Percentiles rank a stretch among this genome's conserved stretches.
phyloP scores from a whole-genome alignment of 108 stramenopile species.

The Cylindrotheca closterium region DNA sequence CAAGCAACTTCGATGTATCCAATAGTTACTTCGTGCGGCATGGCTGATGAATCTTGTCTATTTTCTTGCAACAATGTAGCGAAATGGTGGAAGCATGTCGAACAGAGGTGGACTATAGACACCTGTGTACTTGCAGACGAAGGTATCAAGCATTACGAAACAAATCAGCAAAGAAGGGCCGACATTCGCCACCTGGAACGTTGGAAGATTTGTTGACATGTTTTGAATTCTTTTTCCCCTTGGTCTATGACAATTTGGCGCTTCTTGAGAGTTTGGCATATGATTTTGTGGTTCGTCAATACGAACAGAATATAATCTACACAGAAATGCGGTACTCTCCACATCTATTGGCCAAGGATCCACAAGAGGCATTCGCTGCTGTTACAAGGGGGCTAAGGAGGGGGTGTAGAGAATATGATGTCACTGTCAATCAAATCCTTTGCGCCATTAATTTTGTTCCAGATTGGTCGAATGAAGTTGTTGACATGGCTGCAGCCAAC shows the following conservation, averaged over 20 bases:
- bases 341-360: slow-evolving; percentile 45
- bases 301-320: slow-evolving; percentile 63
- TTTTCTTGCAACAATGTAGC: not conserved
- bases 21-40: too few species aligned
- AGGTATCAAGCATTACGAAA: slow-evolving; percentile 26
- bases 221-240: slow-evolving; percentile 65
- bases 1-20: too few species aligned
- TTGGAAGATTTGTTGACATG: slow-evolving; percentile 61
- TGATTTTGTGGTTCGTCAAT: slow-evolving; percentile 59
- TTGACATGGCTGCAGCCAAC: slow-evolving; percentile 46
- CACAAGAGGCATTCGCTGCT: slow-evolving; percentile 23
- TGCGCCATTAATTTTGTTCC: slow-evolving; percentile 66
- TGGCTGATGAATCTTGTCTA: not conserved
- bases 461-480: slow-evolving; percentile 58
- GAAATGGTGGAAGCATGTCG: slow-evolving; percentile 43
- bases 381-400: slow-evolving; percentile 50
- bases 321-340: slow-evolving; percentile 78
- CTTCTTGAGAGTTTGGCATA: slow-evolving; percentile 58
- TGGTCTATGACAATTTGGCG: slow-evolving; percentile 49
- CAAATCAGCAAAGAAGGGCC: slow-evolving; percentile 8
- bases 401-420: slow-evolving; percentile 29
- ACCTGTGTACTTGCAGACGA: slow-evolving; percentile 54
- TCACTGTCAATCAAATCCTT: slow-evolving; percentile 66
- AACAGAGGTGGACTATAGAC: slow-evolving; percentile 34
- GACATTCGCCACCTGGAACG: slow-evolving; percentile 18